Percentiles rank a stretch among this genome's conserved stretches.
phyloP scores from a whole-genome alignment of 2,329 filamentous ascomycete species.

The Aspergillus sergii region DNA sequence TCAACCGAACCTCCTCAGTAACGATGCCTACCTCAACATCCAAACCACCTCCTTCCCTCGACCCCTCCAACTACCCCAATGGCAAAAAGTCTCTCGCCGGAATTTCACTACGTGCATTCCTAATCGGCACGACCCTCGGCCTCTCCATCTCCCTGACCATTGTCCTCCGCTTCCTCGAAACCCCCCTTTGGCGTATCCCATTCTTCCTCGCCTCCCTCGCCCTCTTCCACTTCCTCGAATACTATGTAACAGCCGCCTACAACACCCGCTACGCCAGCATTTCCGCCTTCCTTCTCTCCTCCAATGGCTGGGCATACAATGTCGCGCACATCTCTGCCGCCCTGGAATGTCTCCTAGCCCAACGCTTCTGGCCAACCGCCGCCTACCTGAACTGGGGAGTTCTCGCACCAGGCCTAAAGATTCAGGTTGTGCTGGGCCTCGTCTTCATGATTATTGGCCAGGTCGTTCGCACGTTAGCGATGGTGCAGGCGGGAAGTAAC shows the following conservation, averaged over 20 bases:
- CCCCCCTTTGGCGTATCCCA: conserved; percentile 59
- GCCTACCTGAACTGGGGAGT: conserved; percentile 52
- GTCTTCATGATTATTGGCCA: conserved; percentile 71
- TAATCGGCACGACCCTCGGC: conserved; percentile 46
- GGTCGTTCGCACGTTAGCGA: conserved; percentile 74
- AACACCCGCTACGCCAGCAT: conserved; percentile 75
- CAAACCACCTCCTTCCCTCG: conserved; percentile 20
- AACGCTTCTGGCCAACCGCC: conserved; percentile 26
- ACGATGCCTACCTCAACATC: conserved; percentile 12
- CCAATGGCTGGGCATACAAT: conserved; percentile 83
- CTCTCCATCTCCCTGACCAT: conserved; percentile 33
- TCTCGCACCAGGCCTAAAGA: conserved; percentile 34
- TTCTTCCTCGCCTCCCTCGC: conserved; percentile 63
- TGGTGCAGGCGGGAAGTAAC: conserved; percentile 83
- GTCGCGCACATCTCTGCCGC: conserved; percentile 77
- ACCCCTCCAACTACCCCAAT: conserved; percentile 37
- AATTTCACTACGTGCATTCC: conserved; percentile 49
- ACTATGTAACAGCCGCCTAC: conserved; percentile 82
- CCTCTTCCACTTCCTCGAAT: conserved; percentile 94
- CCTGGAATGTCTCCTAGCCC: conserved; percentile 64
- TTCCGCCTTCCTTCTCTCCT: conserved; percentile 77
- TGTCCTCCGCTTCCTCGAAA: conserved; percentile 26
- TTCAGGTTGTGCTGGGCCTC: conserved; percentile 60
- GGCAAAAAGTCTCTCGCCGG: conserved; percentile 47
- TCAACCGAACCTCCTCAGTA: conserved; percentile 17